Base-by-base conservation (phyloP, 192 early-diverging fungal genomes). In the Backusella tarrabulga region DNA sequence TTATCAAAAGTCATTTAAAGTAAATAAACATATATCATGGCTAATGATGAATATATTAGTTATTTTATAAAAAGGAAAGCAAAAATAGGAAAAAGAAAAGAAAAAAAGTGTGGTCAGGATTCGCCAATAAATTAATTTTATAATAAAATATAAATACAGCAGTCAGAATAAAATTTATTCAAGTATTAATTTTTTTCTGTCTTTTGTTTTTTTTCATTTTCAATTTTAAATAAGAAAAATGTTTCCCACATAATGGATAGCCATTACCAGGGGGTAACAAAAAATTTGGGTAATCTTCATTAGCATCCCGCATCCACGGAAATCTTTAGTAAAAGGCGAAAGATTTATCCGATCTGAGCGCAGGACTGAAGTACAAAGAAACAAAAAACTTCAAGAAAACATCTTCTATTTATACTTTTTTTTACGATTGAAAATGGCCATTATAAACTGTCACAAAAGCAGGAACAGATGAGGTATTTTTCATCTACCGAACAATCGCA, bases 241-340 rank as follows among this genome's bases (percentile, higher is more conserved):
- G 2, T 46, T 42, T 46, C 26, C 26, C 26, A 50, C 0, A 72
- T 50, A 46, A 32, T 72, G 29, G 35, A 6, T 15, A 19, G 50
- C 17, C 67, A 44, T 66, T 23, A 21, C 23, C 32, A 32, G 35
- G 40, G 56, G 63, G 15, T 67, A 34, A 68, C 63, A 75, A 75
- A 75, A 75, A 75, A 75, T 75, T 75, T 44, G 56, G 74, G 63
- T 75, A 67, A 75, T 63, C 63, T 66, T 68, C 74, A 66, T 75
- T 75, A 67, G 74, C 46, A 35, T 75, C 60, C 66, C 74, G 74
- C 66, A 75, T 40, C 74, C 74, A 75, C 74, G 74, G 74, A 75
- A 75, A 75, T 75, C 74, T 75, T 75, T 75, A 75, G 74, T 75
- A 75, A 75, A 75, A 75, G 74, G 74, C 74, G 74, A 75, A 75